Conservation (phyloP, 108 stramenopile genomes). For the Nitzschia inconspicua region DNA sequence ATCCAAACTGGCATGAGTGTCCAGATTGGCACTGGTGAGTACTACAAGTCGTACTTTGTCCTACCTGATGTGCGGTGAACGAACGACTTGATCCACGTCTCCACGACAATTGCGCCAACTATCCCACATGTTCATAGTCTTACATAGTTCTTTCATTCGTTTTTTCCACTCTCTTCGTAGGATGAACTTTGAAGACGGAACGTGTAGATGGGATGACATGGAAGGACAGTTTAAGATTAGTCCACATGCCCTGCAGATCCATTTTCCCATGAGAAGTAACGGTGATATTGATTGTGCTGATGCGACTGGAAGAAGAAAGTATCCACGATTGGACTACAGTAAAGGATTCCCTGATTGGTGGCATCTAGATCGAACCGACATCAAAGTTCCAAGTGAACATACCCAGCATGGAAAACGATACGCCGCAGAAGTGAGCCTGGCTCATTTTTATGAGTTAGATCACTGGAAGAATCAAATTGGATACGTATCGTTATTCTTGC, state of each 20-base stretch:
- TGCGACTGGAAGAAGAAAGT: slow-evolving; percentile 13
- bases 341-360: slow-evolving; percentile 48
- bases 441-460: slow-evolving; percentile 38
- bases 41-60: background rate
- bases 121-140: background rate
- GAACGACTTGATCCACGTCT: background rate
- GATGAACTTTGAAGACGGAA: slow-evolving; percentile 38
- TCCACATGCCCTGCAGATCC: slow-evolving; percentile 27
- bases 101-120: background rate
- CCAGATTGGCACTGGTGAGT: slow-evolving; percentile 43
- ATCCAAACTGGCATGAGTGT: slow-evolving; percentile 29
- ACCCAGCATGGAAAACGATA: slow-evolving; percentile 59
- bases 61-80: too few relatives aligned
- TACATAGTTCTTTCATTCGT: background rate
- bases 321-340: slow-evolving; percentile 34
- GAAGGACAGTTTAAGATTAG: slow-evolving; percentile 22
- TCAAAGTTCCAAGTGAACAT: slow-evolving; percentile 65
- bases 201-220: slow-evolving; percentile 42
- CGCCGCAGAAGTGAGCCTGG: slow-evolving; percentile 57
- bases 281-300: slow-evolving; percentile 35
- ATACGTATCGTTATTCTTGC: slow-evolving; percentile 31
- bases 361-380: slow-evolving; percentile 46
- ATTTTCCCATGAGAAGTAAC: slow-evolving; percentile 18
- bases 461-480: slow-evolving; percentile 30
- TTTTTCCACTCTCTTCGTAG: background rate